phyloP scores from a whole-genome alignment of 148 eudicot genomes.

The Vaccinium macrocarpon region DNA sequence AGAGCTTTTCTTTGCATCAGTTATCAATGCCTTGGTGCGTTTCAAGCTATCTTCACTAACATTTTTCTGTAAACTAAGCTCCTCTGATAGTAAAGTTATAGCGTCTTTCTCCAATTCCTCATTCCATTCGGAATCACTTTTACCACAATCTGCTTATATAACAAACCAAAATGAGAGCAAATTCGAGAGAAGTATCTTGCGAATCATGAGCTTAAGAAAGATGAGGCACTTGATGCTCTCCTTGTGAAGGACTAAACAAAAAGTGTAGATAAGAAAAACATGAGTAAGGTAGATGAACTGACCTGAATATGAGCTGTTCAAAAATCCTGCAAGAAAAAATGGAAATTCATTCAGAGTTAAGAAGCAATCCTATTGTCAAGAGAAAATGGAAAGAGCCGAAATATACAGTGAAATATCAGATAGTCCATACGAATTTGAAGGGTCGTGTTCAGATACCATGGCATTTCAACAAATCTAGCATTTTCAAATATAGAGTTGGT shows the following conservation, averaged over 20 bases:
- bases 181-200: not conserved
- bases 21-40: slow-evolving; percentile 57
- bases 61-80: slow-evolving; percentile 54
- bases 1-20: slow-evolving; percentile 54
- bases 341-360: not conserved
- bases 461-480: not conserved
- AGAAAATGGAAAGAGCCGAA: not conserved
- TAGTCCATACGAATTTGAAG: not conserved
- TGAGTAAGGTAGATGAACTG: slow-evolving; percentile 9
- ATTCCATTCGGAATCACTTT: slow-evolving; percentile 57
- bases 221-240: not conserved
- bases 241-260: not conserved
- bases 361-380: not conserved
- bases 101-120: slow-evolving; percentile 67
- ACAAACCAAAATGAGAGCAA: not conserved
- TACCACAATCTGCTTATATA: slow-evolving; percentile 57
- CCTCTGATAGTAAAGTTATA: slow-evolving; percentile 57
- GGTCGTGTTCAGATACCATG: not conserved
- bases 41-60: slow-evolving; percentile 59
- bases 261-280: not conserved
- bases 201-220: not conserved
- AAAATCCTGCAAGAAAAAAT: slow-evolving; percentile 24
- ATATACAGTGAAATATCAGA: not conserved
- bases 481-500: not conserved
- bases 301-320: slow-evolving; percentile 38